These are phyloP conservation scores for Pezicula carpinea DNA, from an alignment of 2,329 filamentous ascomycete species.

Conservation along the genomic window DNA sequence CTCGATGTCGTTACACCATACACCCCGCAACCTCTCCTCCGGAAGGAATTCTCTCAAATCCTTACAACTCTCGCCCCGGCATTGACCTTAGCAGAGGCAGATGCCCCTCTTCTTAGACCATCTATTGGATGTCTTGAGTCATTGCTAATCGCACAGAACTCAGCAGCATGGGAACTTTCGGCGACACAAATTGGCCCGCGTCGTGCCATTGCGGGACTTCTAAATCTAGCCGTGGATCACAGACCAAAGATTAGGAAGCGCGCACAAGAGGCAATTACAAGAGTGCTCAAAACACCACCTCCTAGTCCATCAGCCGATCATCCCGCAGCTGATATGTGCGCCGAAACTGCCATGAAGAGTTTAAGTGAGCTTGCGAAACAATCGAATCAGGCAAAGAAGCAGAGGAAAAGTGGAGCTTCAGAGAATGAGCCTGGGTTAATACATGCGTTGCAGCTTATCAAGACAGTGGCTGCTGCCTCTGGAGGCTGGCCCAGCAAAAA, in stretches of 20 bases:
- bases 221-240: constrained; percentile 80
- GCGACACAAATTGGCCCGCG: constrained; percentile 80
- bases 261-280: constrained; percentile 82
- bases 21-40: constrained; percentile 79
- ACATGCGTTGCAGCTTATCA: constrained; percentile 87
- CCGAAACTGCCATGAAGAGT: constrained; percentile 80
- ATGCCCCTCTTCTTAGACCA: constrained; percentile 79
- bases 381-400: constrained; percentile 59
- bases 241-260: constrained; percentile 92
- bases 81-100: constrained; percentile 72
- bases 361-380: constrained; percentile 69
- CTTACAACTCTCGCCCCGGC: constrained; percentile 81
- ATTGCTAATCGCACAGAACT: constrained; percentile 85
- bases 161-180: constrained; percentile 79
- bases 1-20: constrained; percentile 87
- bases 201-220: constrained; percentile 77
- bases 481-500: constrained; percentile 96
- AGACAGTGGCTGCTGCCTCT: constrained; percentile 79
- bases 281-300: constrained; percentile 77
- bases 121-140: constrained; percentile 93
- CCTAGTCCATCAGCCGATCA: constrained; percentile 92
- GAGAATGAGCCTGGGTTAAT: constrained; percentile 79
- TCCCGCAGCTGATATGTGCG: constrained; percentile 93
- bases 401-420: constrained; percentile 54
- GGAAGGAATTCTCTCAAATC: constrained; percentile 93